phyloP scores from a whole-genome alignment of 1,284 basidiomycete genomes.

The Ganoderma boninense region DNA sequence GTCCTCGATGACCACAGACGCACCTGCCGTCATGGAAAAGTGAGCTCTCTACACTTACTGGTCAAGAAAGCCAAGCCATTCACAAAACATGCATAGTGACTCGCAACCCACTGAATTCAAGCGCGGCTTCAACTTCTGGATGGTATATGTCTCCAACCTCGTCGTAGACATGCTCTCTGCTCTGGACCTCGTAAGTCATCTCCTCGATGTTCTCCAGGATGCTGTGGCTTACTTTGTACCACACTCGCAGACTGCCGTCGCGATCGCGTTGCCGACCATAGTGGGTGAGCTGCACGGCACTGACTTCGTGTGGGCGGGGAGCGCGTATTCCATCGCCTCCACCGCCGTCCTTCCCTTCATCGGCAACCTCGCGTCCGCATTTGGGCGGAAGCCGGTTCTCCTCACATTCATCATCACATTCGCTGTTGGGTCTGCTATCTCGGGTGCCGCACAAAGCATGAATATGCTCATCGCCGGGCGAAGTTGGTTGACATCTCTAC shows the following conservation, averaged over 20 bases:
- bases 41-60: neutral
- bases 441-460: slow-evolving; percentile 46
- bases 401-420: slow-evolving; percentile 46
- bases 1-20: neutral
- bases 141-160: slow-evolving; percentile 11
- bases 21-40: neutral
- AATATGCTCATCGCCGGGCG: slow-evolving; percentile 42
- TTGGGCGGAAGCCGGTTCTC: slow-evolving; percentile 45
- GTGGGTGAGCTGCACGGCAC: slow-evolving; percentile 39
- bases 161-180: slow-evolving; percentile 21
- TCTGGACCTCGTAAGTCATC: slow-evolving; percentile 12
- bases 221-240: neutral
- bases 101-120: neutral
- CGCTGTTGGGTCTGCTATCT: slow-evolving; percentile 45
- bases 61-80: neutral
- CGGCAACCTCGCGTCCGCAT: slow-evolving; percentile 40
- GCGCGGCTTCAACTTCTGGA: slow-evolving; percentile 15
- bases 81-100: neutral
- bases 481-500: slow-evolving; percentile 7
- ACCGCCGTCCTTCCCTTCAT: slow-evolving; percentile 40
- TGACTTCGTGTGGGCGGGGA: slow-evolving; percentile 42
- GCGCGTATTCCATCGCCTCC: slow-evolving; percentile 39
- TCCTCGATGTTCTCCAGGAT: too few relatives aligned
- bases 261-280: slow-evolving; percentile 45
- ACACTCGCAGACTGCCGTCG: slow-evolving; percentile 40